Evolutionary conservation across 2,329 filamentous ascomycete genomes (phyloP).

Genomic region (Macroventuria anomochaeta): DNA sequence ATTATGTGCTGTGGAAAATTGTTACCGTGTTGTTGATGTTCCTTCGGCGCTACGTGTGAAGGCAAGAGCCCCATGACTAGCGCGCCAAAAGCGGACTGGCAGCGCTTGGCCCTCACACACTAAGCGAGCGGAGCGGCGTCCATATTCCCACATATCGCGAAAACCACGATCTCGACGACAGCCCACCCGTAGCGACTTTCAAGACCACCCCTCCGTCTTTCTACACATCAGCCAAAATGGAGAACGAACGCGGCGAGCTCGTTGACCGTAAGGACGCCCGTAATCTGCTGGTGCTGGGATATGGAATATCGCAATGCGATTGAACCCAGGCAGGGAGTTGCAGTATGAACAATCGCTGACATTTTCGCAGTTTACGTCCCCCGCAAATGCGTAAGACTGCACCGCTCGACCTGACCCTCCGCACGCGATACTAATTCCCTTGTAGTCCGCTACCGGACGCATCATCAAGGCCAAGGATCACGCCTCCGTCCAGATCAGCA

Average conservation of each 20-base stretch:
- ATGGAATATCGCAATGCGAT: slow-evolving; percentile 10
- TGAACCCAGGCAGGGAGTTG: background rate
- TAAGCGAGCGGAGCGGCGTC: slow-evolving; percentile 10
- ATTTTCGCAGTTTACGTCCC: slow-evolving; percentile 37
- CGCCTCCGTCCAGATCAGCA: slow-evolving; percentile 94
- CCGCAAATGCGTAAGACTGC: slow-evolving; percentile 52
- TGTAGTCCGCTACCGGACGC: slow-evolving; percentile 65
- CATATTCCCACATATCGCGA: slow-evolving; percentile 14
- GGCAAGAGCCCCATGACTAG: background rate
- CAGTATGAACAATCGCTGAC: slow-evolving; percentile 23
- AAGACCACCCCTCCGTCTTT: slow-evolving; percentile 35
- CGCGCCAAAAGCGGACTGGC: slow-evolving; percentile 7
- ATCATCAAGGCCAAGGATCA: slow-evolving; percentile 99
- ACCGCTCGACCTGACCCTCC: slow-evolving; percentile 4
- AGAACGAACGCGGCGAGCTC: slow-evolving; percentile 99
- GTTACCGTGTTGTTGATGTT: background rate
- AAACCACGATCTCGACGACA: slow-evolving; percentile 29
- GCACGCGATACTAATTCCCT: slow-evolving; percentile 31
- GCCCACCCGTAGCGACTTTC: slow-evolving; percentile 33
- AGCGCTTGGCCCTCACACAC: slow-evolving; percentile 7
- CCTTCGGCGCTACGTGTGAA: background rate
- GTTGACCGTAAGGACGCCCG: slow-evolving; percentile 71
- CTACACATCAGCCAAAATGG: slow-evolving; percentile 71
- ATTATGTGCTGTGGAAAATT: too few species aligned
- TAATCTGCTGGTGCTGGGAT: background rate